Evolutionary conservation across 495 filamentous ascomycete genomes (phyloP), one percentile per base, ranked within the genome.

Genomic region (Penicillium arizonense): DNA sequence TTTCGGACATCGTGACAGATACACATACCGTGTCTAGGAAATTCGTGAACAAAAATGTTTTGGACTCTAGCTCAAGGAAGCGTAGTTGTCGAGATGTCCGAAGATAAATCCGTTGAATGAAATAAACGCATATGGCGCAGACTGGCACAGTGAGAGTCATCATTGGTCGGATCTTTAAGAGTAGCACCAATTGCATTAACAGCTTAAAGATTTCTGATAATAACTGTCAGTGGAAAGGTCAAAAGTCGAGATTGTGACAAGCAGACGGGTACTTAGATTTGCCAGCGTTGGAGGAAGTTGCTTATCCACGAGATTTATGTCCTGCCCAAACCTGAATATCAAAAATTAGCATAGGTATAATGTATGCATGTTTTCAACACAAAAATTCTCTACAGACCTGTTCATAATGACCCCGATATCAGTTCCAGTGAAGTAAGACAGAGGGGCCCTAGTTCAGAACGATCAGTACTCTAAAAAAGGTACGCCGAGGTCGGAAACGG

Each of bases 11-110:
- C 6, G 37, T 44, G 20, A 8, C 34, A 30, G 12, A 3, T 2
- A 23, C 16, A 35, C 30, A 24, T 53, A 79, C 61, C 2, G 72
- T 72, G 41, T 82, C 79, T 16, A 77, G 43, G 35, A 82, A 77
- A 42, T 72, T 70, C 1, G 73, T 60, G 52, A 70, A 75, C 2
- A 78, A 43, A 0, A 61, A 67, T 3, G 63, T 56, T 45, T 64
- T 72, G 9, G 67, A 61, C 48, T 78, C 73, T 5, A 78, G 50
- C 1, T 63, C 58, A 12, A 62, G 47, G 28, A 58, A 54, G 0
- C 56, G 59, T 10, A 63, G 35, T 34, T 63, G 59, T 16, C 53
- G 34, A 10, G 59, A 63, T 5, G 59, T 59, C 26, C 56, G 52
- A 11, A 57, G 54, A 26, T 63, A 60, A 0, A 54, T 20, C 24